Percentiles rank a stretch among this genome's conserved stretches.
phyloP scores from a whole-genome alignment of 805 yeast species.

The Wickerhamiella parazyma region DNA sequence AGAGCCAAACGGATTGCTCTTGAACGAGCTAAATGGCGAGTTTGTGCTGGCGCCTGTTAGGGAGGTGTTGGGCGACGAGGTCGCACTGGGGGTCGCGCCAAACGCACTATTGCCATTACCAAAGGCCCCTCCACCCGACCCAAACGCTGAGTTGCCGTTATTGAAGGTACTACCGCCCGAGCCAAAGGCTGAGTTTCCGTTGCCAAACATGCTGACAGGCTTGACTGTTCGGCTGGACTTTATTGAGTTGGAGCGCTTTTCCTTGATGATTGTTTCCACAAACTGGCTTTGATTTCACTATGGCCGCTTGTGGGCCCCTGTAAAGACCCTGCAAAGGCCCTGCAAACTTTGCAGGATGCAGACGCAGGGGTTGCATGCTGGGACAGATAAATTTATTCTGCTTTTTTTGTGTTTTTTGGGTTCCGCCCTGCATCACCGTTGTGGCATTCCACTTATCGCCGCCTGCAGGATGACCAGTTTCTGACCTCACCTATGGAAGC shows the following conservation, averaged over 20 bases:
- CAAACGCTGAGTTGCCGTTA: slow-evolving; percentile 14
- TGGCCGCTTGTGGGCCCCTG: too few relatives aligned
- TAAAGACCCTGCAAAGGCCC: too few relatives aligned
- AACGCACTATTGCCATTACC: slow-evolving; percentile 16
- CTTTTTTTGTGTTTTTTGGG: too few relatives aligned
- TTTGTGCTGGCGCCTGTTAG: background rate
- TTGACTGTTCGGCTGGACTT: too few relatives aligned
- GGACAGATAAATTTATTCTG: too few relatives aligned
- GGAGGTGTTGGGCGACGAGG: background rate
- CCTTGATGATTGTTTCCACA: too few relatives aligned
- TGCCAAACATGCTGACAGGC: slow-evolving; percentile 16
- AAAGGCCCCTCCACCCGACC: slow-evolving; percentile 12
- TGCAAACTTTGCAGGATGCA: too few relatives aligned
- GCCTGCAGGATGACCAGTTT: background rate
- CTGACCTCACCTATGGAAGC: background rate
- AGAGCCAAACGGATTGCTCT: slow-evolving; percentile 3
- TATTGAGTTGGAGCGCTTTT: too few relatives aligned
- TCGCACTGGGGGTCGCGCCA: slow-evolving; percentile 8
- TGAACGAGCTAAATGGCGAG: slow-evolving; percentile 1
- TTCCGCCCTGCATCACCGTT: too few relatives aligned
- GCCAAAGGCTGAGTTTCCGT: slow-evolving; percentile 22
- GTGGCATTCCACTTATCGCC: too few relatives aligned
- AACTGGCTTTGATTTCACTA: too few relatives aligned
- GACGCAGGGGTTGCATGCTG: too few relatives aligned
- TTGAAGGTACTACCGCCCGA: slow-evolving; percentile 17